Conservation (phyloP, 2,329 filamentous ascomycete genomes). For the Ophiostoma novo-ulmi region DNA sequence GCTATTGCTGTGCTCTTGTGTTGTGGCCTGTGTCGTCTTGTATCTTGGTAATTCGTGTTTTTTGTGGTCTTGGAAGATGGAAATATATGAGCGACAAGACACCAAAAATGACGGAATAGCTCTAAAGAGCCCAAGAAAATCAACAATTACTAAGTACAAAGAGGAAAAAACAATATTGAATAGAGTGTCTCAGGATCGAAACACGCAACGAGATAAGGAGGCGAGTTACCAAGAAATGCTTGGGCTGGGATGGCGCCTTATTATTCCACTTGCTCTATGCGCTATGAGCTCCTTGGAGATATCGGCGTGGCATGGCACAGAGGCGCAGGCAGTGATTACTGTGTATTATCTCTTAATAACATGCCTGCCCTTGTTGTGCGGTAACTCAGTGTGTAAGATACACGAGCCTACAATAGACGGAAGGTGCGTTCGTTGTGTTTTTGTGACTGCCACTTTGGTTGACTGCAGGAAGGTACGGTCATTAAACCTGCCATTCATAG, state of each 20-base stretch:
- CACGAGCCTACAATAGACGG: not conserved
- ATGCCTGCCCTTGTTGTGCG: not conserved
- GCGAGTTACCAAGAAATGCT: not conserved
- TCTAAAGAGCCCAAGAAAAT: not conserved
- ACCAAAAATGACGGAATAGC: not conserved
- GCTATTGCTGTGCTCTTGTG: not conserved
- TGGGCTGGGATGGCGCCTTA: not conserved
- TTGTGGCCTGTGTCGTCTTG: not conserved
- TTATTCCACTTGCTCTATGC: conserved; percentile 7
- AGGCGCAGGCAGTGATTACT: not conserved
- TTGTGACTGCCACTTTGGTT: not conserved
- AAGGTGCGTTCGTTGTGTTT: not conserved
- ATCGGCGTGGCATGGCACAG: not conserved
- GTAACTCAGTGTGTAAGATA: not conserved
- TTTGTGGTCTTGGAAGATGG: not conserved
- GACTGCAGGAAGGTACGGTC: not conserved
- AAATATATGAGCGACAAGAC: not conserved
- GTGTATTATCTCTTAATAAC: not conserved
- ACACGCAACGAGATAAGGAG: conserved; percentile 6
- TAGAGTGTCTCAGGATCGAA: conserved; percentile 2
- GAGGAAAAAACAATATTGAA: not conserved
- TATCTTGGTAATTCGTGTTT: not conserved
- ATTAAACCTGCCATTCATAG: not conserved
- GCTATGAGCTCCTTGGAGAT: not conserved
- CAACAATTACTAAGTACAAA: not conserved